phyloP scores from a whole-genome alignment of 2,329 filamentous ascomycete genomes.

The Juglanconis oblonga region DNA sequence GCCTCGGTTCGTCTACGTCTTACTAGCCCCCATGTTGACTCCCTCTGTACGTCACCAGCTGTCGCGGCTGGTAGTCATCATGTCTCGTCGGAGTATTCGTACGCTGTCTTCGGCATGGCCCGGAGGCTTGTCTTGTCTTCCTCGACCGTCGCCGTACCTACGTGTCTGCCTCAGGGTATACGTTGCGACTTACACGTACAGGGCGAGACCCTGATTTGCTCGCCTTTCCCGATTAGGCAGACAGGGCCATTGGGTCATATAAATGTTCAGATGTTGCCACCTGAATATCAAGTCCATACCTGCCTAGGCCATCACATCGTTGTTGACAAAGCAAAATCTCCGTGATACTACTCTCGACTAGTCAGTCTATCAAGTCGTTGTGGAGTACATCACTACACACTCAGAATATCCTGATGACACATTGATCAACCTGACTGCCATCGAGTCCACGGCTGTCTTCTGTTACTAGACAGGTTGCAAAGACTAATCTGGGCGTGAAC shows the following conservation, averaged over 20 bases:
- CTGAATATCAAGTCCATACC: conserved; percentile 14
- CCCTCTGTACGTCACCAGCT: conserved; percentile 16
- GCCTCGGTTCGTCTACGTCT: not conserved
- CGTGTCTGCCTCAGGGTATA: conserved; percentile 13
- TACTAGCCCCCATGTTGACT: not conserved
- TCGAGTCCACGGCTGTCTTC: not conserved
- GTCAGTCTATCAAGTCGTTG: not conserved
- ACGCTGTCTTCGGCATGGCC: conserved; percentile 7
- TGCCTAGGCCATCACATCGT: conserved; percentile 6
- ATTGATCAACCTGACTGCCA: not conserved
- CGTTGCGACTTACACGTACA: conserved; percentile 19
- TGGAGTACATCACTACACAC: not conserved
- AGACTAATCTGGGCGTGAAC: not conserved
- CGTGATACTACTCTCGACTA: not conserved
- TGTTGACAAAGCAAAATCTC: not conserved
- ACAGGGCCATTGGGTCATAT: conserved; percentile 7
- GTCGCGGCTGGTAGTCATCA: conserved; percentile 18
- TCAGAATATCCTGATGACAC: not conserved
- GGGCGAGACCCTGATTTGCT: not conserved
- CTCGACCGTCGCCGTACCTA: not conserved
- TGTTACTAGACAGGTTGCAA: conserved; percentile 5
- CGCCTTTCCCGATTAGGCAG: not conserved
- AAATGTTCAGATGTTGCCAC: conserved; percentile 17
- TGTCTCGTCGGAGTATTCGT: conserved; percentile 11
- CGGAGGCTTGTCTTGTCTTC: conserved; percentile 1